A percentile compares a stretch with the other conserved stretches of the same genome.
Conservation (phyloP, 768 basidiomycete species). For the Daedaleopsis sinensis region DNA sequence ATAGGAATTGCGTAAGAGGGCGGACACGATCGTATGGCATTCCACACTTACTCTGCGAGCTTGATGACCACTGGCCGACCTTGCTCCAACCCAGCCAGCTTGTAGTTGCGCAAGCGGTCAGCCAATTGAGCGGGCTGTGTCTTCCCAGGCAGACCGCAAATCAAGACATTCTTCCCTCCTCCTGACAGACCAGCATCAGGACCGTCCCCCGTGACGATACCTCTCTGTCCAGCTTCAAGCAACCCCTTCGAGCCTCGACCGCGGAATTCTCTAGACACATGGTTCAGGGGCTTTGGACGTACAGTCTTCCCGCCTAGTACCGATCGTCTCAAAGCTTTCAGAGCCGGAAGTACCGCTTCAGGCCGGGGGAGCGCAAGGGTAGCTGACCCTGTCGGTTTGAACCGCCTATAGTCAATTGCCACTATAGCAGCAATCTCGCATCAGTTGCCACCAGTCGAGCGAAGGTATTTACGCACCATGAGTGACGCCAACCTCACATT, state of each 20-base stretch:
- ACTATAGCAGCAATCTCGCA: constrained; percentile 40
- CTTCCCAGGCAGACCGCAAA: constrained; percentile 64
- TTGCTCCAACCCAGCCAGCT: constrained; percentile 41
- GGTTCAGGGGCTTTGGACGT: constrained; percentile 34
- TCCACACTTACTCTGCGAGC: constrained; percentile 48
- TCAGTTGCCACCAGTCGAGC: neutral
- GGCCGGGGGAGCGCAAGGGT: constrained; percentile 55
- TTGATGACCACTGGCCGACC: constrained; percentile 52
- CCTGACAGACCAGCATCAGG: constrained; percentile 54
- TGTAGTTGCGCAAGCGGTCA: constrained; percentile 45
- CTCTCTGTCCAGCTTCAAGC: constrained; percentile 39
- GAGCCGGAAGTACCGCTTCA: constrained; percentile 44
- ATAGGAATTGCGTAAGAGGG: neutral
- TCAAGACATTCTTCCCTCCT: constrained; percentile 54
- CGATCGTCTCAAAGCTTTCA: constrained; percentile 46
- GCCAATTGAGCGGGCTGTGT: constrained; percentile 39
- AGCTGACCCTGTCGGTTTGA: constrained; percentile 61
- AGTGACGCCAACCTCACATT: constrained; percentile 32
- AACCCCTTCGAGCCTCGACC: constrained; percentile 46
- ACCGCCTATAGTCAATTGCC: constrained; percentile 59
- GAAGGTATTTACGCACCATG: constrained; percentile 23
- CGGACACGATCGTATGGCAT: neutral
- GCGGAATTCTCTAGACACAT: constrained; percentile 23
- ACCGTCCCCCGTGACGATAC: constrained; percentile 44
- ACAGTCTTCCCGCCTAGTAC: constrained; percentile 50